Base-by-base conservation (phyloP, 108 stramenopile genomes). In the Pseudonitzschia pungens region DNA sequence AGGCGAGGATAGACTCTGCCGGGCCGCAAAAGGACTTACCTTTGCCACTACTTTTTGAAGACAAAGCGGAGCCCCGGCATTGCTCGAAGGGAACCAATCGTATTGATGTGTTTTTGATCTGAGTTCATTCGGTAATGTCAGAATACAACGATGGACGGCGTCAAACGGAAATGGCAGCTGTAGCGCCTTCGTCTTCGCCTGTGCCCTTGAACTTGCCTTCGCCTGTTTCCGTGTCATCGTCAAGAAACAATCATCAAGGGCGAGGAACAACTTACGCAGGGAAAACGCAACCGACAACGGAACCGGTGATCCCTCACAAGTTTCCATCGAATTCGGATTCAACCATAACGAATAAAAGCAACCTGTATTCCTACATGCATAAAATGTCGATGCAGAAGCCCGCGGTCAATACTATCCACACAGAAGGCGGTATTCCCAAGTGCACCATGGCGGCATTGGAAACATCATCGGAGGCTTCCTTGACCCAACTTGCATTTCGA, bases 131-230 rank as follows among this genome's bases (percentile, higher is more conserved):
- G 29, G 60, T 62, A 16, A 62, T 62, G 60, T 20, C 60, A 40
- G 60, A 62, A 62, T 16, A 40, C 60, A 62, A 62, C 16, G 60
- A 62, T 40, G 60, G 9, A 62, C 14, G 12, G 8, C 60, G 60
- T 62, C 60, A 33, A 62, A 62, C 60, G 31, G 40, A 12, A 33
- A 55, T 55, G 54, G 20, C 2, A 26, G 26, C 22, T 10, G 24
- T 11, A 10, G 24, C 3, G 21, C 21, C 54, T 24, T 55, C 54
- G 54, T 26, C 21, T 11, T 55, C 54, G 22, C 2, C 54, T 8
- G n/a, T n/a, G n/a, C n/a, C n/a, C n/a, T n/a, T n/a, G n/a, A n/a
- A n/a, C n/a, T n/a, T n/a, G n/a, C n/a, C n/a, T n/a, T n/a, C n/a
- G n/a, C n/a, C n/a, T n/a, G n/a, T n/a, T n/a, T 4, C 21, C 12